These are phyloP conservation scores for Podosphaera xanthii DNA, from an alignment of 2,329 filamentous ascomycete species.

Conservation along the genomic window DNA sequence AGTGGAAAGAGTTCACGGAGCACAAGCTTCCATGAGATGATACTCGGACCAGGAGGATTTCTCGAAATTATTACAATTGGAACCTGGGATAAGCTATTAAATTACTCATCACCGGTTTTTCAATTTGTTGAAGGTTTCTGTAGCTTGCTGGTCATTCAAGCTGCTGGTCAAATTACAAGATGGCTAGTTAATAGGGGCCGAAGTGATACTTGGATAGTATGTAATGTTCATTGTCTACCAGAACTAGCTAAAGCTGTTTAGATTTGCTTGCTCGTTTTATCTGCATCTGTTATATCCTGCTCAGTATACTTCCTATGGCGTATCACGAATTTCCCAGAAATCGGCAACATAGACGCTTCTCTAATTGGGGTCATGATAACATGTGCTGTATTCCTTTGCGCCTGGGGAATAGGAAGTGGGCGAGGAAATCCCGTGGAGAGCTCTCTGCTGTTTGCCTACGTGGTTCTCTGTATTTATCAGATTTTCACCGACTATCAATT, in stretches of 20 bases:
- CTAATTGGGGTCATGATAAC: slow-evolving; percentile 85
- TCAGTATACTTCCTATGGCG: slow-evolving; percentile 93
- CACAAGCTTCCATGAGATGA: slow-evolving; percentile 55
- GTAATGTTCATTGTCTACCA: slow-evolving; percentile 15
- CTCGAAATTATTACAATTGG: slow-evolving; percentile 62
- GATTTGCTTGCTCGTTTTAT: slow-evolving; percentile 73
- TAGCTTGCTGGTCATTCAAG: slow-evolving; percentile 85
- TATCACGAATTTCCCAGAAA: slow-evolving; percentile 78
- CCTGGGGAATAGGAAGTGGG: slow-evolving; percentile 82
- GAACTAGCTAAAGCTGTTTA: slow-evolving; percentile 18
- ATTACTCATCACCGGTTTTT: slow-evolving; percentile 84
- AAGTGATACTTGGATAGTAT: slow-evolving; percentile 90
- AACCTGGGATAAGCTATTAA: slow-evolving; percentile 68
- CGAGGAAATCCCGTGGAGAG: slow-evolving; percentile 90
- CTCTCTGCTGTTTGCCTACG: slow-evolving; percentile 84
- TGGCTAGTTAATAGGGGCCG: slow-evolving; percentile 86
- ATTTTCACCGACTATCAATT: slow-evolving; percentile 97
- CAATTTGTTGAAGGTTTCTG: slow-evolving; percentile 92
- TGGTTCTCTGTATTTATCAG: slow-evolving; percentile 96
- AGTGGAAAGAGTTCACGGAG: slow-evolving; percentile 39
- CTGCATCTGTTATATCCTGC: slow-evolving; percentile 77
- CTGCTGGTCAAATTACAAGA: slow-evolving; percentile 76
- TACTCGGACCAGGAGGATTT: slow-evolving; percentile 69
- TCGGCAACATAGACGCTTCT: slow-evolving; percentile 77
- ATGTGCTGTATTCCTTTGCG: slow-evolving; percentile 75